Percentiles rank a stretch among this genome's conserved stretches.
Evolutionary conservation across 805 yeast species (phyloP).

Genomic region (Peterozyma toletana): DNA sequence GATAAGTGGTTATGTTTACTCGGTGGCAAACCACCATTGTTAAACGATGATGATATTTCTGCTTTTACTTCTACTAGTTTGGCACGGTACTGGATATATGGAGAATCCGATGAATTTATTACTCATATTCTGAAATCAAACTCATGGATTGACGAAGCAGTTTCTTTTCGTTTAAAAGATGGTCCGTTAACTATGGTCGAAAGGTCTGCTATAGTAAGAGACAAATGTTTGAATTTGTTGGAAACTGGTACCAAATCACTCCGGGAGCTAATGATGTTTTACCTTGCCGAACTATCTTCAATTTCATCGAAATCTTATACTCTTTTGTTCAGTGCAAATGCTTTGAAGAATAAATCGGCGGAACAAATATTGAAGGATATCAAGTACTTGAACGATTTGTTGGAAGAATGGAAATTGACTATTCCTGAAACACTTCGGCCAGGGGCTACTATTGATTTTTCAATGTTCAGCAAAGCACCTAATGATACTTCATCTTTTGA

Average conservation of each 20-base stretch:
- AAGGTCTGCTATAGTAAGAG: neutral
- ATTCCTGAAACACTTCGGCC: constrained; percentile 13
- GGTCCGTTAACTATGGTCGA: too few species aligned
- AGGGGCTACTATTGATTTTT: too few species aligned
- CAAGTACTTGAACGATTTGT: constrained; percentile 12
- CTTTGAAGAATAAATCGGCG: constrained; percentile 13
- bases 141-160: too few species aligned
- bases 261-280: neutral
- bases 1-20: constrained; percentile 39
- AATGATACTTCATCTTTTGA: too few species aligned
- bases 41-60: constrained; percentile 32
- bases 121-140: too few species aligned
- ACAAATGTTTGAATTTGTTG: constrained; percentile 4
- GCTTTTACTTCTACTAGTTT: constrained; percentile 12
- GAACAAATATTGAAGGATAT: constrained; percentile 11
- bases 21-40: constrained; percentile 41
- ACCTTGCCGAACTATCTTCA: constrained; percentile 13
- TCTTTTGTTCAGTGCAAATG: constrained; percentile 20
- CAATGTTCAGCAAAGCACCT: too few species aligned
- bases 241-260: constrained; percentile 9
- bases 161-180: too few species aligned
- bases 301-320: constrained; percentile 18
- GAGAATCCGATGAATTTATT: neutral
- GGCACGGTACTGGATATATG: neutral
- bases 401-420: constrained; percentile 20